Conservation (phyloP, 441 rosid species). For the Kokia cookei region DNA sequence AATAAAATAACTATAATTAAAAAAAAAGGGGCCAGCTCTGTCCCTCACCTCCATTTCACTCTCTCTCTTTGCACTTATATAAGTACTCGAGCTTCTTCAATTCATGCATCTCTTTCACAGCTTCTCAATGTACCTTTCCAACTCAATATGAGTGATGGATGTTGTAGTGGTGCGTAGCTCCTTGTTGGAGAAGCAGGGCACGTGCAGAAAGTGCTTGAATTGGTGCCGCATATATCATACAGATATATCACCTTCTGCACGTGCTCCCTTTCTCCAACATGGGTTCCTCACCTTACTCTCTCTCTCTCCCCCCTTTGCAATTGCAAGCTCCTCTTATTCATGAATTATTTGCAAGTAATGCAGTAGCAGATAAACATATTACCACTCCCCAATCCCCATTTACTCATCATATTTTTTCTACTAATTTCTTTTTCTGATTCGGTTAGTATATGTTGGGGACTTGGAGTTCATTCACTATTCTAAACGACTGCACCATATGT, state of each 20-base stretch:
- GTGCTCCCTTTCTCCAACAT: constrained; percentile 18
- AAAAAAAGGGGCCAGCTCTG: background rate
- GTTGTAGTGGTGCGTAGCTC: constrained; percentile 34
- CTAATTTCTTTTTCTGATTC: background rate
- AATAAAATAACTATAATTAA: background rate
- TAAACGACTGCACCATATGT: background rate
- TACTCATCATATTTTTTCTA: background rate
- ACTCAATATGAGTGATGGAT: background rate
- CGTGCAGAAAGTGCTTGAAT: constrained; percentile 57
- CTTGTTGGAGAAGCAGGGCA: constrained; percentile 99
- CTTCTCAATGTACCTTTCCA: background rate
- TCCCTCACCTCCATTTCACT: background rate
- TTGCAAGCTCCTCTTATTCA: background rate
- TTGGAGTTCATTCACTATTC: background rate
- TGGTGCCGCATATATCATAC: background rate
- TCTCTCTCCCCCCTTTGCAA: background rate
- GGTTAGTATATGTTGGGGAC: background rate
- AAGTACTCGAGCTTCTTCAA: constrained; percentile 9
- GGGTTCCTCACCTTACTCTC: constrained; percentile 8
- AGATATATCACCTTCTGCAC: background rate
- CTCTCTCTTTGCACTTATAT: constrained; percentile 16
- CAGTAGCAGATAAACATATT: background rate
- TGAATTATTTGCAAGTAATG: background rate
- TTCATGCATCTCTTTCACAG: background rate
- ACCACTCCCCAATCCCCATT: background rate